A percentile compares a stretch with the other conserved stretches of the same genome.
Conservation (phyloP, 1,284 basidiomycete species). For the Pterulicium gracile region DNA sequence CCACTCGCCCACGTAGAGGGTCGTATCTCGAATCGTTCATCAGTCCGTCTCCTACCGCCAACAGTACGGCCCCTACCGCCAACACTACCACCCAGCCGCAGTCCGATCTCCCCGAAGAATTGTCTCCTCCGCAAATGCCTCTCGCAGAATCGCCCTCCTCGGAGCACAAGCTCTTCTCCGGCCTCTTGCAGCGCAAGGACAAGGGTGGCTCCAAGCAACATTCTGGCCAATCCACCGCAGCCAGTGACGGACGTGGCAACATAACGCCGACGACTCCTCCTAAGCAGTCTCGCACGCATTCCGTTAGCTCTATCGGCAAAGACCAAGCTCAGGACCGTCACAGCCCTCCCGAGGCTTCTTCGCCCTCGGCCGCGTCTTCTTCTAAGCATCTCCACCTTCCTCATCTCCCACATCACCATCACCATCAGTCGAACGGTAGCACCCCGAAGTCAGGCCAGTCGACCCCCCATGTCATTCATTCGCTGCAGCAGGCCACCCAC, state of each 20-base stretch:
- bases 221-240: not conserved
- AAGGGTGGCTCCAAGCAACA: not conserved
- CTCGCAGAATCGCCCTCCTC: not conserved
- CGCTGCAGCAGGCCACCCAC: conserved; percentile 75
- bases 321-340: not conserved
- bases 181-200: conserved; percentile 24
- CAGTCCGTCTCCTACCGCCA: too few species aligned
- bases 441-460: conserved; percentile 13
- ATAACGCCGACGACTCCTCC: conserved; percentile 15
- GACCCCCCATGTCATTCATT: conserved; percentile 25
- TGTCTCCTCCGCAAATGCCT: not conserved
- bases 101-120: too few species aligned
- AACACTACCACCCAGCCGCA: too few species aligned
- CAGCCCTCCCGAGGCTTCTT: not conserved
- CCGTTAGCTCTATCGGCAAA: not conserved
- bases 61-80: not conserved
- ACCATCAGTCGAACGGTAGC: conserved; percentile 9
- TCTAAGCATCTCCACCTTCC: conserved; percentile 19
- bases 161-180: conserved; percentile 14
- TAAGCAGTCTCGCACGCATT: conserved; percentile 22
- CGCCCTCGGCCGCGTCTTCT: conserved; percentile 16
- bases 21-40: not conserved
- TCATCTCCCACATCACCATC: conserved; percentile 14
- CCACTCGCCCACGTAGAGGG: not conserved
- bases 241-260: conserved; percentile 3